Base-by-base conservation (phyloP, 306 rosid species). In the Spatholobus suberectus region DNA sequence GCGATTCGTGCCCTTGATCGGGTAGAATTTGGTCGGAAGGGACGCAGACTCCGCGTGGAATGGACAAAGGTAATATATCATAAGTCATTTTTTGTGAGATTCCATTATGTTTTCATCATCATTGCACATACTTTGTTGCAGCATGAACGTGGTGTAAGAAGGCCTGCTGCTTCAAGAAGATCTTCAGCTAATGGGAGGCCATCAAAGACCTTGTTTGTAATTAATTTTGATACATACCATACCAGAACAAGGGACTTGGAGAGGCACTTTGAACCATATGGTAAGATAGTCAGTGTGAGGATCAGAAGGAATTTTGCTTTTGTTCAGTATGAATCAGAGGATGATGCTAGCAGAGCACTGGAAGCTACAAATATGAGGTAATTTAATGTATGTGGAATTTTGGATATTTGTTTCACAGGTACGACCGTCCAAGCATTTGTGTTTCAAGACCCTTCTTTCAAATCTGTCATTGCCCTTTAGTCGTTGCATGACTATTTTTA, bases 11-110 rank as follows among this genome's bases (percentile, higher is more conserved):
- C 87, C 51, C 98, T 96, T 15, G 98, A 94, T 83, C 88, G 91
- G 76, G 88, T 85, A 63, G 99, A 94, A 75, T 96, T 92, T 91
- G 98, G 99, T 54, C 94, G 92, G 11, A 87, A 92, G 89, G 97
- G 99, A 7, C 99, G 97, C 44, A 89, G 97, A 78, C 97, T 96
- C 78, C 98, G 98, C 79, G 99, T 96, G 49, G 99, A 96, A 86
- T 96, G 99, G 99, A 94, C 99, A 21, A 96, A 94, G 89, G 99
- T 96, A 81, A 73, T 44, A 4, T 76, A 21, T 69, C 29, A 69
- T 54, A 35, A 13, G 40, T 70, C 52, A 18, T 10, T 72, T 6
- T 71, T 40, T 27, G 6, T 74, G 4, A 41, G 18, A 37, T 38
- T 18, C 38, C 51, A 24, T 27, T 43, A 23, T 78, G 76, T 79